Percentiles rank a stretch among this genome's conserved stretches.
Evolutionary conservation across 306 rosid genomes (phyloP).

Genomic region (Cucurbita moschata): DNA sequence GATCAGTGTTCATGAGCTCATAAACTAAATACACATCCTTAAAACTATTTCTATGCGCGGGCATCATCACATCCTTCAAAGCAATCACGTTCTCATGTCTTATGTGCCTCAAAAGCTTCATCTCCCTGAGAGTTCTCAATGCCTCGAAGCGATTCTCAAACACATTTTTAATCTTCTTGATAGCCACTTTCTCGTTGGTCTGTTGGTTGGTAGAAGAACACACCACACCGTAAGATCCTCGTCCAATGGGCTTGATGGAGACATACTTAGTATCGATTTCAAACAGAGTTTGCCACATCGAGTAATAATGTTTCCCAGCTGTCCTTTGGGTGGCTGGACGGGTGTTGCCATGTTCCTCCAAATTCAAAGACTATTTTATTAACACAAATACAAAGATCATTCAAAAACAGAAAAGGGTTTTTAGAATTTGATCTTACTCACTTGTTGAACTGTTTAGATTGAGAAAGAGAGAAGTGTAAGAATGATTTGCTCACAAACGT

Average conservation of each 20-base stretch:
- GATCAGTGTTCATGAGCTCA: constrained; percentile 93
- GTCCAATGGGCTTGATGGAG: constrained; percentile 70
- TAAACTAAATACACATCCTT: constrained; percentile 81
- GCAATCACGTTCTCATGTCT: constrained; percentile 72
- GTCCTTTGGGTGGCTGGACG: constrained; percentile 56
- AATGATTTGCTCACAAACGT: no score
- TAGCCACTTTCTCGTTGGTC: constrained; percentile 75
- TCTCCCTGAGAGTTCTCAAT: constrained; percentile 62
- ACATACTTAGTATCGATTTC: constrained; percentile 8
- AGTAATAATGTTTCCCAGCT: constrained; percentile 50
- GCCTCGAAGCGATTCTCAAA: constrained; percentile 57
- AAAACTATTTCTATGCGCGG: constrained; percentile 29
- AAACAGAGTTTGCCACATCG: constrained; percentile 65
- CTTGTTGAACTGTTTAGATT: no score
- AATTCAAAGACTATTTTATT: no score
- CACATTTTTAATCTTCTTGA: constrained; percentile 67
- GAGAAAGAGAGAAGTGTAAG: no score
- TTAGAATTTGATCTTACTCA: no score
- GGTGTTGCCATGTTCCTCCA: constrained; percentile 34
- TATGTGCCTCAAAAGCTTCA: constrained; percentile 59
- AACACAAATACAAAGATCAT: no score
- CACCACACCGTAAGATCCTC: constrained; percentile 76
- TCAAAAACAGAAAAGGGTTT: no score
- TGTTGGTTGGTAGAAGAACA: constrained; percentile 66
- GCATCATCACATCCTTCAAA: constrained; percentile 80